Evolutionary conservation across 2,329 filamentous ascomycete genomes (phyloP).

Genomic region (Calonectria montana): DNA sequence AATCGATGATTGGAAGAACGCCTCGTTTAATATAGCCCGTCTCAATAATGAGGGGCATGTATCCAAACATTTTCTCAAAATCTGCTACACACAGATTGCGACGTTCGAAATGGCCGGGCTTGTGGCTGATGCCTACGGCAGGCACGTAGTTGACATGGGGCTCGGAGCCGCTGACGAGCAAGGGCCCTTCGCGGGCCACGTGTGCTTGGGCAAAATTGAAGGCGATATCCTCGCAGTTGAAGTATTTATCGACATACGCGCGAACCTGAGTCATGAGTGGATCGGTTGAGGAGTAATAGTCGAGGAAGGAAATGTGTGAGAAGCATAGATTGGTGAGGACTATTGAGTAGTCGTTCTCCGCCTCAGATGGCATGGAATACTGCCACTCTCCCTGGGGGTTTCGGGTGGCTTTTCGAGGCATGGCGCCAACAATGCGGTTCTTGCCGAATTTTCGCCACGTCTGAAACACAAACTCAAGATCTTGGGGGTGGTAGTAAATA

Average conservation of each 20-base stretch:
- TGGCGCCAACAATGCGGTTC: constrained; percentile 48
- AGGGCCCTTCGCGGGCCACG: constrained; percentile 48
- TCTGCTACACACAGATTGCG: constrained; percentile 49
- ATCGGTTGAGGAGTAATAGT: constrained; percentile 52
- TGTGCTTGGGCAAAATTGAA: constrained; percentile 50
- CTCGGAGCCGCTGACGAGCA: constrained; percentile 49
- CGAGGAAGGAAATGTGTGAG: constrained; percentile 51
- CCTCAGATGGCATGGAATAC: constrained; percentile 47
- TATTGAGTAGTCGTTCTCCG: constrained; percentile 48
- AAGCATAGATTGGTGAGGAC: constrained; percentile 53
- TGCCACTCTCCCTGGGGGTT: constrained; percentile 41
- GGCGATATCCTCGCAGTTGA: constrained; percentile 56
- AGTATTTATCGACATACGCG: constrained; percentile 49
- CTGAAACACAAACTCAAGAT: constrained; percentile 54
- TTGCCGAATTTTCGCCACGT: constrained; percentile 53
- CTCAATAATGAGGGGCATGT: constrained; percentile 49
- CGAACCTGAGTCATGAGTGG: constrained; percentile 45
- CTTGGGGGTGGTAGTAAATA: constrained; percentile 51
- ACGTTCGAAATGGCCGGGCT: constrained; percentile 46
- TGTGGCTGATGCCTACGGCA: constrained; percentile 46
- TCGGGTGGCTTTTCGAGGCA: constrained; percentile 47
- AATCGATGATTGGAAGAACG: constrained; percentile 32
- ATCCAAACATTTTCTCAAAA: constrained; percentile 47
- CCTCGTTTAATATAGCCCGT: constrained; percentile 46
- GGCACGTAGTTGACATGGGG: constrained; percentile 47